Evolutionary conservation across 2,329 filamentous ascomycete species (phyloP), one percentile per base, ranked within the genome.

Genomic region (Hawksworthiomyces lignivorus): DNA sequence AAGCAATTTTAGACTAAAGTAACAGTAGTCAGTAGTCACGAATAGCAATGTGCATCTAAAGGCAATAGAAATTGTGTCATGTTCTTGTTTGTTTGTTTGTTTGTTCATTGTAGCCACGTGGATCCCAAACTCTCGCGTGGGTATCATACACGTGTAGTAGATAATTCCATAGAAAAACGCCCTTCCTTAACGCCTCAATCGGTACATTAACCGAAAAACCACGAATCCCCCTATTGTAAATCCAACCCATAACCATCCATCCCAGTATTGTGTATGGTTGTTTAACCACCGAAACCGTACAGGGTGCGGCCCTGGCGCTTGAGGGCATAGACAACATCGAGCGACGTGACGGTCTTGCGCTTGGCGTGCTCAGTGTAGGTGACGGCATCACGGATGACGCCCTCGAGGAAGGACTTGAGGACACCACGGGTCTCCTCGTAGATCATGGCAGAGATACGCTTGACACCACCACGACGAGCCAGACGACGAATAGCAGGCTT

Each of bases 401-500:
- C 74, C 69, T 84, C 81, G 52, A 85, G 78, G 77, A 84, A 85
- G 55, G 80, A 81, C 76, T 85, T 85, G 59, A 85, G 77, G 50
- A 85, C 81, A 73, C 79, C 79, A 54, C 81, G 81, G 51, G 81
- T 85, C 72, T 85, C 81, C 66, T 84, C 81, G 73, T 85, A 85
- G 68, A 85, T 85, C 80, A 85, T 94, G 66, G 89, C 89, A 61
- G 88, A 95, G 62, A 96, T 96, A 94, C 89, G 89, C 87, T 96
- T 96, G 79, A 96, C 89, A 89, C 89, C 89, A 70, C 89, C 89
- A 92, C 89, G 88, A 73, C 89, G 89, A 54, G 89, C 89, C 67
- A 96, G 88, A 94, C 89, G 89, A 62, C 89, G 84, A 72, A 96
- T 96, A 61, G 89, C 89, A 60, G 89, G 89, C 85, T 96, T 96